These are phyloP conservation scores for Begonia peltatifolia DNA, from an alignment of 306 rosid genomes.

Conservation along the genomic window DNA sequence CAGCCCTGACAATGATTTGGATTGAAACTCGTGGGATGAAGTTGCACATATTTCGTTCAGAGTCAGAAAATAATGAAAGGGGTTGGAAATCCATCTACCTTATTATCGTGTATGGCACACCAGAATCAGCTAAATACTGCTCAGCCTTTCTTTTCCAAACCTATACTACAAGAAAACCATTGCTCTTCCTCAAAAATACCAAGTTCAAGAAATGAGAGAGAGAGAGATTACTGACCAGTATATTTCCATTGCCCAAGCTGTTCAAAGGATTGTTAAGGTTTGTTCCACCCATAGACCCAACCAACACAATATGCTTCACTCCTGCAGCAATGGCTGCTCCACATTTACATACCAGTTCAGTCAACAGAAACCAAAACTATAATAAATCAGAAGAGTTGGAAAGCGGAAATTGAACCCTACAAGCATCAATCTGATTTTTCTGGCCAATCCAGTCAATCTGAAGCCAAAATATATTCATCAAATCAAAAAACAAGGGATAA, in stretches of 20 bases:
- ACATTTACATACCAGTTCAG: constrained; percentile 7
- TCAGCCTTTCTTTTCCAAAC: constrained; percentile 98
- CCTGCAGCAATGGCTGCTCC: constrained; percentile 87
- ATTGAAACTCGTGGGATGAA: too few species aligned
- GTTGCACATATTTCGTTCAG: too few species aligned
- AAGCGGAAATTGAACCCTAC: constrained; percentile 19
- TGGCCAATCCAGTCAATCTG: constrained; percentile 98
- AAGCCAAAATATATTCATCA: constrained; percentile 5
- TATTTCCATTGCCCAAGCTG: constrained; percentile 79
- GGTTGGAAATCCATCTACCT: constrained; percentile 29
- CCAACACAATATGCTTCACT: constrained; percentile 87
- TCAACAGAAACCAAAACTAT: constrained; percentile 1
- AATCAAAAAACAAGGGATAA: constrained; percentile 4
- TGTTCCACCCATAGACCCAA: constrained; percentile 97
- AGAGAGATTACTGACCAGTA: constrained; percentile 52
- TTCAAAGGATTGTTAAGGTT: constrained; percentile 65
- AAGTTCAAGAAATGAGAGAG: neutral
- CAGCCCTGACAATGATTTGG: constrained; percentile 35
- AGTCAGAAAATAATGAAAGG: too few species aligned
- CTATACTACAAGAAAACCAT: constrained; percentile 15
- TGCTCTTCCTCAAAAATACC: too few species aligned
- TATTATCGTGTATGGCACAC: constrained; percentile 78
- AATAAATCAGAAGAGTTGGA: constrained; percentile 3
- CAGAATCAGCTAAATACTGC: constrained; percentile 82
- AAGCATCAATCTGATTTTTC: constrained; percentile 88